Base-by-base conservation (phyloP, 2,329 filamentous ascomycete species). In the Paecilomyces niveus region DNA sequence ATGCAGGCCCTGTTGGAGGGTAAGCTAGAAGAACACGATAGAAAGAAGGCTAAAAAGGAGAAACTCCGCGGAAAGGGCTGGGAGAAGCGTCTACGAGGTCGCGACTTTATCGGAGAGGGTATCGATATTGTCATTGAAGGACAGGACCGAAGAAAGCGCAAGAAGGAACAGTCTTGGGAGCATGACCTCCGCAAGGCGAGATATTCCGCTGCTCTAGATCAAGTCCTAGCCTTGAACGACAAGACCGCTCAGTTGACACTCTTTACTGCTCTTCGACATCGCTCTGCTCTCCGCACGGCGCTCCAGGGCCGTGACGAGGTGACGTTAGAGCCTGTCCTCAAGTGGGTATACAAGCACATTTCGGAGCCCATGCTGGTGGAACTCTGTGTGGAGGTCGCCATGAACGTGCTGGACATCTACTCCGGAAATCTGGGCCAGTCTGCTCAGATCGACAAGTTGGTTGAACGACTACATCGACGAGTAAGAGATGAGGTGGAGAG, bases 61-160 rank as follows among this genome's bases (percentile, higher is more conserved):
- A 75, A 80, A 61, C 81, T 82, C 68, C 78, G 81, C 54, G 78
- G 82, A 2, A 78, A 82, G 51, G 82, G 85, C 11, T 82, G 82
- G 76, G 84, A 88, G 61, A 85, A 84, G 67, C 81, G 82, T 39
- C 73, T 85, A 21, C 79, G 86, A 59, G 88, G 87, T 18, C 86
- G 92, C 60, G 90, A 97, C 68, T 88, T 92, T 68, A 83, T 89
- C 21, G 92, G 90, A 63, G 90, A 96, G 72, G 89, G 87, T 52
- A 89, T 88, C 24, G 92, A 97, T 70, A 92, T 97, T 57, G 84
- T 96, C 65, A 92, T 97, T 66, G 89, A 93, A 54, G 84, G 85
- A 50, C 72, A 72, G 56, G 86, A 89, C 49, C 77, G 79, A 54
- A 81, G 81, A 60, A 86, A 84, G 68, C 78, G 79, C 55, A 87